These are phyloP conservation scores for Plasmodium vinckei DNA, from an alignment of 169 alveolate species.

Conservation along the genomic window DNA sequence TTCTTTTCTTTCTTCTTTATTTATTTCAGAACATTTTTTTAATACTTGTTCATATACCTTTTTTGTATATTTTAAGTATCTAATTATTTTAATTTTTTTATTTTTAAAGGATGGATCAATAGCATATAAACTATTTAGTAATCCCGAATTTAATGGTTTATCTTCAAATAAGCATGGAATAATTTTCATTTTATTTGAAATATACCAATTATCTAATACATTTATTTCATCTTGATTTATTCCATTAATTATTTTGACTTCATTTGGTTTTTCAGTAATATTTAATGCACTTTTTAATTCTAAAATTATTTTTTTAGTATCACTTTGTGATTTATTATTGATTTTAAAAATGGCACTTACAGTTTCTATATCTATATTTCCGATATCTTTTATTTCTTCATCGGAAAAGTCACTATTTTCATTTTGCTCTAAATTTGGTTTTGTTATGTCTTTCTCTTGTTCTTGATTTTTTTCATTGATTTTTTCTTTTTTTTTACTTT, in stretches of 20 bases:
- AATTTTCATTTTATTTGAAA: constrained; percentile 61
- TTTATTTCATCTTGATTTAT: constrained; percentile 29
- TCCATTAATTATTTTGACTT: constrained; percentile 37
- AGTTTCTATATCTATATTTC: not conserved
- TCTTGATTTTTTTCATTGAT: not conserved
- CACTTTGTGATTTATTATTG: constrained; percentile 15
- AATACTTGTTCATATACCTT: constrained; percentile 32
- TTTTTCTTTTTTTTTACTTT: constrained; percentile 1
- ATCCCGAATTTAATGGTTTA: constrained; percentile 16
- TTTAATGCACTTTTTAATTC: constrained; percentile 56
- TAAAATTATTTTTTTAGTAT: constrained; percentile 41
- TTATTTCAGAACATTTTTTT: constrained; percentile 8
- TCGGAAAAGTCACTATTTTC: not conserved
- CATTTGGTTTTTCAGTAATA: constrained; percentile 33
- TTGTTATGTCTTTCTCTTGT: not conserved
- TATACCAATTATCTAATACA: constrained; percentile 39
- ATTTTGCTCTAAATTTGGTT: no score
- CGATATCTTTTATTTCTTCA: not conserved
- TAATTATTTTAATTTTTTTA: constrained; percentile 45
- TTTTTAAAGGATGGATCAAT: constrained; percentile 53
- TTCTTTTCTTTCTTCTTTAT: constrained; percentile 9
- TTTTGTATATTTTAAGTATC: constrained; percentile 51
- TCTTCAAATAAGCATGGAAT: constrained; percentile 63
- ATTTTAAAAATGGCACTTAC: not conserved
- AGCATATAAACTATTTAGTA: constrained; percentile 25